Conservation (phyloP, 768 basidiomycete genomes). For the Termitomyces sp. region DNA sequence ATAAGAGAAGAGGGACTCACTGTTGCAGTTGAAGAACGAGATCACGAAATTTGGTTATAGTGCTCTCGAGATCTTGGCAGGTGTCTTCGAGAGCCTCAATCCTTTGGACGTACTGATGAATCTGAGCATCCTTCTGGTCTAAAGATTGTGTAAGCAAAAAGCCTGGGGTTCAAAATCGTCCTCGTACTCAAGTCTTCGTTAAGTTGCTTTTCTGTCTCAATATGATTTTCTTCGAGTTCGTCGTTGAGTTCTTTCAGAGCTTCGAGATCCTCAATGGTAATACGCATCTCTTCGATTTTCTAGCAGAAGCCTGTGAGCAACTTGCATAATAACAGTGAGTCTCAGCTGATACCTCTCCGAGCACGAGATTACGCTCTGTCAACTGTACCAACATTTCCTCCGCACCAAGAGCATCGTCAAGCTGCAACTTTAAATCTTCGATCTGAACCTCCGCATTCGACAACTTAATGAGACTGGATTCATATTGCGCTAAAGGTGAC, state of each 20-base stretch:
- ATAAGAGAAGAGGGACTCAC: constrained; percentile 33
- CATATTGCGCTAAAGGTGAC: constrained; percentile 60
- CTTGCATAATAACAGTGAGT: background rate
- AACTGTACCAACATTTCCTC: constrained; percentile 96
- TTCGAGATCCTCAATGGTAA: constrained; percentile 94
- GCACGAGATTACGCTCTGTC: constrained; percentile 88
- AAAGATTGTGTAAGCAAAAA: background rate
- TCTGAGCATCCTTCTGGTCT: constrained; percentile 68
- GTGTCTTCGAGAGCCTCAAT: constrained; percentile 69
- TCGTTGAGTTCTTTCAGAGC: constrained; percentile 94
- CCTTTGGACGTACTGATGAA: constrained; percentile 62
- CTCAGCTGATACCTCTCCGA: constrained; percentile 65
- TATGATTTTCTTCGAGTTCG: constrained; percentile 94
- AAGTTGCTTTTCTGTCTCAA: constrained; percentile 88
- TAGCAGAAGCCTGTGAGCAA: constrained; percentile 22
- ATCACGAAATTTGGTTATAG: constrained; percentile 90
- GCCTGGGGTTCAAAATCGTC: background rate
- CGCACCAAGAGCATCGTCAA: constrained; percentile 92
- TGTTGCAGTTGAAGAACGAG: constrained; percentile 78
- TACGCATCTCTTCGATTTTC: constrained; percentile 98
- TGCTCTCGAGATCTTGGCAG: constrained; percentile 80
- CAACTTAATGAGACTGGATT: constrained; percentile 72
- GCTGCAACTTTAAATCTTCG: constrained; percentile 88
- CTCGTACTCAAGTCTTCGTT: constrained; percentile 81
- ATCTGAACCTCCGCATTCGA: constrained; percentile 88